Evolutionary conservation across 306 rosid species (phyloP).

Genomic region (Glycine soja): DNA sequence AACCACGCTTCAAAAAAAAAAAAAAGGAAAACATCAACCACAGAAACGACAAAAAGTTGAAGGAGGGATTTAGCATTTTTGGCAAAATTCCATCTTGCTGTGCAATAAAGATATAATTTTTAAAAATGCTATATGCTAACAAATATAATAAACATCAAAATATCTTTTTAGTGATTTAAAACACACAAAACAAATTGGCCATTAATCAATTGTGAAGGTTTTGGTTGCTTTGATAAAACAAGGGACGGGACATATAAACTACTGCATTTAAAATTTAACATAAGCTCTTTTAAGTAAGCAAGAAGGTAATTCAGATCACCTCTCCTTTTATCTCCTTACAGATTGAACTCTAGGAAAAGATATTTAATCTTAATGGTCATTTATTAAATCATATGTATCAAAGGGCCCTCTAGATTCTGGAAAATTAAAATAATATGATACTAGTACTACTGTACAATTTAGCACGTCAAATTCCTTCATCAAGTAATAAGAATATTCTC

Average conservation of each 20-base stretch:
- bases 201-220: slow-evolving; percentile 13
- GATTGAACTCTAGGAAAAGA: background rate
- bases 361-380: background rate
- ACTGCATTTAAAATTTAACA: slow-evolving; percentile 10
- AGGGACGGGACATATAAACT: background rate
- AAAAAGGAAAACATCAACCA: too few relatives aligned
- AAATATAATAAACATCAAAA: background rate
- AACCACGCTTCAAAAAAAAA: too few relatives aligned
- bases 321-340: background rate
- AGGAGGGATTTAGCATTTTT: too few relatives aligned
- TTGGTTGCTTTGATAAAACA: slow-evolving; percentile 12
- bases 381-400: background rate
- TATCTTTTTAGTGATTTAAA: background rate
- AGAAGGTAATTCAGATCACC: background rate
- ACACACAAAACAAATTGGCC: background rate
- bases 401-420: background rate
- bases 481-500: slow-evolving; percentile 2
- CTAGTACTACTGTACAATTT: background rate
- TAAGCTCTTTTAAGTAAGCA: slow-evolving; percentile 11
- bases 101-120: background rate
- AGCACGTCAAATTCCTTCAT: slow-evolving; percentile 25
- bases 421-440: background rate
- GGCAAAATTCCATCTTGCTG: too few relatives aligned
- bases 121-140: background rate
- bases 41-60: too few relatives aligned